Evolutionary conservation across 2,329 filamentous ascomycete genomes (phyloP).

Genomic region (Xylariales sp.): DNA sequence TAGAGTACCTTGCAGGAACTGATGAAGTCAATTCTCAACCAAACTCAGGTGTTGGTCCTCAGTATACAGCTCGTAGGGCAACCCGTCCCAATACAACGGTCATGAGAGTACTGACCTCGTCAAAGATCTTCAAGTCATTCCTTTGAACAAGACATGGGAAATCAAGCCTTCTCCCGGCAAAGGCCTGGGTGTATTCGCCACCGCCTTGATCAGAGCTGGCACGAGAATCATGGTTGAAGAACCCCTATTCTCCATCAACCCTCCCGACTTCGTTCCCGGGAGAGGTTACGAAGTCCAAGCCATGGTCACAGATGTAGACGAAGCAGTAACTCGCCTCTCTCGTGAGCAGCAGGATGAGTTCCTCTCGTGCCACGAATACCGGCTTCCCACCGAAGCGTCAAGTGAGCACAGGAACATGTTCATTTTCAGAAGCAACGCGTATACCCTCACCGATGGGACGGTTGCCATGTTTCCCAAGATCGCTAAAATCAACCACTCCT

Average conservation of each 20-base stretch:
- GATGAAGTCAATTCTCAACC: too few species aligned
- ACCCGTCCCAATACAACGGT: too few species aligned
- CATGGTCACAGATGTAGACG: constrained; percentile 26
- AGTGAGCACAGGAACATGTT: constrained; percentile 13
- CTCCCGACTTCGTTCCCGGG: constrained; percentile 22
- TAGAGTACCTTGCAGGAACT: too few species aligned
- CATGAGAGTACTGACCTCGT: too few species aligned
- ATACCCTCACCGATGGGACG: constrained; percentile 24
- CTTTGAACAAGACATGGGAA: too few species aligned
- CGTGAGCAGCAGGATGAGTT: constrained; percentile 23
- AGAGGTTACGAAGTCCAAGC: constrained; percentile 26
- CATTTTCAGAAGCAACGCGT: constrained; percentile 35
- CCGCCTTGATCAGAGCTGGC: constrained; percentile 26
- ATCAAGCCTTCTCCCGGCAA: constrained; percentile 29
- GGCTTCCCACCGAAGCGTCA: constrained; percentile 17
- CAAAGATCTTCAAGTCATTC: too few species aligned
- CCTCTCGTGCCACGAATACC: constrained; percentile 22
- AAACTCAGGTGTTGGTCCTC: too few species aligned
- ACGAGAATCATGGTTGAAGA: constrained; percentile 33
- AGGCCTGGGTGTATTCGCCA: constrained; percentile 35
- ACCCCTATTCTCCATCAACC: constrained; percentile 26
- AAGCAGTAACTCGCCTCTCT: constrained; percentile 11
- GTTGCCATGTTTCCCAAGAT: constrained; percentile 29
- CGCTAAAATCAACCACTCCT: constrained; percentile 33
- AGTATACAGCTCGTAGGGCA: too few species aligned